Evolutionary conservation across 371 early-diverging fungal species (phyloP).

Genomic region (Choanephora cucurbitarum): DNA sequence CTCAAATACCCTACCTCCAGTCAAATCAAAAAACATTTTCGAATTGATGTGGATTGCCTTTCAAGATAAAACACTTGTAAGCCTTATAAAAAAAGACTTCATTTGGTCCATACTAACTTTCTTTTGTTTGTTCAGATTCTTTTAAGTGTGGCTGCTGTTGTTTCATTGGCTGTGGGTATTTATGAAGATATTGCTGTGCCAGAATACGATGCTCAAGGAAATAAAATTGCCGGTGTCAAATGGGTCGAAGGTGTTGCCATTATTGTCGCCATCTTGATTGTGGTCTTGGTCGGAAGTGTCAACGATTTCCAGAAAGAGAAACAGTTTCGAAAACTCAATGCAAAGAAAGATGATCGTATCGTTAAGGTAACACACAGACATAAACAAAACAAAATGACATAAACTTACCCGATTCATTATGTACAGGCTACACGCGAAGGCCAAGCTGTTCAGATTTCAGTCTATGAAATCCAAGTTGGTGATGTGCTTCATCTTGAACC

Average conservation of each 20-base stretch:
- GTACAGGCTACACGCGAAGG: conserved; percentile 75
- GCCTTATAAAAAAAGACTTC: neutral
- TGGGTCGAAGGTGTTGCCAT: conserved; percentile 86
- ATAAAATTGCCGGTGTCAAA: conserved; percentile 54
- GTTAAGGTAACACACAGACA: conserved; percentile 57
- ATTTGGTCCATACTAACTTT: neutral
- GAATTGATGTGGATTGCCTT: conserved; percentile 81
- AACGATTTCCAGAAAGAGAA: conserved; percentile 89
- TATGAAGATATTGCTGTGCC: conserved; percentile 74
- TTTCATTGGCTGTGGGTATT: conserved; percentile 85
- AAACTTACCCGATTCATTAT: neutral
- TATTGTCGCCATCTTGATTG: conserved; percentile 78
- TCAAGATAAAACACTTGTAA: conserved; percentile 83
- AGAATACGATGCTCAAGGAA: conserved; percentile 38
- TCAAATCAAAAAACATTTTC: conserved; percentile 68
- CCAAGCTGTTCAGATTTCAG: conserved; percentile 74
- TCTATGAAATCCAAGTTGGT: conserved; percentile 85
- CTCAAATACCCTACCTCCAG: conserved; percentile 66
- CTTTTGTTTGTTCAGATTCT: conserved; percentile 55
- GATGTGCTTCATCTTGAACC: conserved; percentile 89
- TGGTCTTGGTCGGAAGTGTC: conserved; percentile 76
- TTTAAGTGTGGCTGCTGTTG: conserved; percentile 79
- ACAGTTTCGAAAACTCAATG: conserved; percentile 82
- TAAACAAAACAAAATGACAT: neutral
- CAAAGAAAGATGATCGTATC: conserved; percentile 80